Evolutionary conservation across 495 filamentous ascomycete species (phyloP), one percentile per base, ranked within the genome.

Genomic region (Talaromyces borbonicus): DNA sequence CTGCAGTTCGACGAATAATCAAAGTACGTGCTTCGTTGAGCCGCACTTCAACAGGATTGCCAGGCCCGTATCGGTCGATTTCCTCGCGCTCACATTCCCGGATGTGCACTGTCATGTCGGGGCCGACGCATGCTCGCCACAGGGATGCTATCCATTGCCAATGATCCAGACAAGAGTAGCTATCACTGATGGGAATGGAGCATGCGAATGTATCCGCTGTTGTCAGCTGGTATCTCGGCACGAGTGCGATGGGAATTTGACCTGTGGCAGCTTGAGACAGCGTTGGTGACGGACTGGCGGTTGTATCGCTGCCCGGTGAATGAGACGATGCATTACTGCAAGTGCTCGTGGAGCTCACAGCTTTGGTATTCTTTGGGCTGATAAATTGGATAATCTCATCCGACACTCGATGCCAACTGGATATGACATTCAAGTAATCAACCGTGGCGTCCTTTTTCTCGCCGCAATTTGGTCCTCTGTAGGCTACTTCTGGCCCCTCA

Each of bases 61-160:
- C 62, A 11, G 45, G 44, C 3, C 61, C 62, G 39, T 56, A 50
- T 20, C 62, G 57, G 5, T 62, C 69, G 32, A 73, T 41, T 49
- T 74, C 79, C 36, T 74, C 71, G 31, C 57, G 61, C n/a, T 56
- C 49, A 38, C 64, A 66, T 15, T 66, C 63, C 15, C 66, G 56
- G 23, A 71, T 58, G 50, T 65, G 90, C 16, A 98, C 75, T 0
- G 87, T 94, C 49, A 96, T 70, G 63, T 98, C 92, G 0, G 90
- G 78, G 0, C 87, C 89, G 0, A 90, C 75, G 43, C 86, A 84
- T 1, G 85, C 84, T 1, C 90, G 81, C 90, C 90, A 98, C 2
- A 95, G 73, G 41, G 85, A 92, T 22, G 90, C 92, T 71, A 90
- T 87, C 92, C 92, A 96, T 63, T 95, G 88, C 92, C 92, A 98